Conservation (phyloP, 1,139 yeast genomes). For the Pichia sp. region DNA sequence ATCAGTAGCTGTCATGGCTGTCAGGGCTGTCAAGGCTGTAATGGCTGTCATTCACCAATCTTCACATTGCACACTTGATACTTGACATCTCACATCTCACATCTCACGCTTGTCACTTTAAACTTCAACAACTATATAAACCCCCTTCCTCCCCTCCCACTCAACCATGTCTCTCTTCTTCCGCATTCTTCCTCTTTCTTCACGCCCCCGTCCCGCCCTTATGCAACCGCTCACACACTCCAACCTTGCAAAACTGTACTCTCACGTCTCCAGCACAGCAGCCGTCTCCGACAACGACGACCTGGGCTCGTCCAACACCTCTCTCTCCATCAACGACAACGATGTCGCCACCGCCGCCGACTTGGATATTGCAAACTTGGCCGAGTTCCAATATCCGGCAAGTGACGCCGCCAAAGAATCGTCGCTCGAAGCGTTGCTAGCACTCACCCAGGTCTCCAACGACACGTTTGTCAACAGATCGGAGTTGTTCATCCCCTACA, state of each 20-base stretch:
- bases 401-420: slow-evolving; percentile 4
- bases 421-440: slow-evolving; percentile 14
- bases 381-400: neutral
- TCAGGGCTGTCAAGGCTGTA: no score
- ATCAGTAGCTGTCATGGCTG: no score
- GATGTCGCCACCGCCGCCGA: neutral
- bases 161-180: neutral
- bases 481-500: slow-evolving; percentile 37
- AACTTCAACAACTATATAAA: no score
- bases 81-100: no score
- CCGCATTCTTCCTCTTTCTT: neutral
- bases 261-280: neutral
- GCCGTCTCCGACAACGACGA: slow-evolving; percentile 2
- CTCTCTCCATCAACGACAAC: slow-evolving; percentile 1
- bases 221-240: neutral
- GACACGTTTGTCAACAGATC: slow-evolving; percentile 22
- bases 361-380: neutral
- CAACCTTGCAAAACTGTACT: neutral
- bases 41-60: no score
- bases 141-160: neutral
- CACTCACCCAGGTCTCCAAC: slow-evolving; percentile 9
- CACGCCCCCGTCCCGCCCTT: neutral
- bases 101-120: neutral
- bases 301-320: slow-evolving; percentile 4
- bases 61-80: no score